Evolutionary conservation across 129 eudicot species (phyloP).

Genomic region (Ambrosia trifida): DNA sequence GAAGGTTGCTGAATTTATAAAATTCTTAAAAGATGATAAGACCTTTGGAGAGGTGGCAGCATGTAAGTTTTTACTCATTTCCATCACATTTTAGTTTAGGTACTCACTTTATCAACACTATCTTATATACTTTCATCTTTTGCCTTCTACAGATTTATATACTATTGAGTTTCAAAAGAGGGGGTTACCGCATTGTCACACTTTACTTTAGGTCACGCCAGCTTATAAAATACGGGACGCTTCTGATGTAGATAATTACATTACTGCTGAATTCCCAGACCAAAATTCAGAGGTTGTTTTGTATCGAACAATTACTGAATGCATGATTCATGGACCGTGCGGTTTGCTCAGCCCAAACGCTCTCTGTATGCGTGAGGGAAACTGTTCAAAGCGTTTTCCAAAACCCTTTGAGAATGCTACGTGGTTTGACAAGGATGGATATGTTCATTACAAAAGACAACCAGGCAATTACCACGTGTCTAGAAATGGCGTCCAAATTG

Average conservation of each 20-base stretch:
- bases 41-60: neutral
- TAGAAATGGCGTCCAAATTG: too few species aligned
- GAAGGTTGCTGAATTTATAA: neutral
- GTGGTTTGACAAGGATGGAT: neutral
- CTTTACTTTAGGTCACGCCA: neutral
- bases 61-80: neutral
- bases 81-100: neutral
- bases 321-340: conserved; percentile 17
- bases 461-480: too few species aligned
- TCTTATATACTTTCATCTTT: neutral
- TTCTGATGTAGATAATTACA: neutral
- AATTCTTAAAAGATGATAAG: neutral
- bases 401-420: neutral
- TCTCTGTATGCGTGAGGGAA: neutral
- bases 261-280: neutral
- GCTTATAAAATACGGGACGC: too few species aligned
- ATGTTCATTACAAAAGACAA: neutral
- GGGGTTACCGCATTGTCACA: neutral
- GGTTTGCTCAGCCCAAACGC: neutral
- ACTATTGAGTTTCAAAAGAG: neutral
- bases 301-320: neutral
- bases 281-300: too few species aligned
- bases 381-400: conserved; percentile 1
- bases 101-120: neutral
- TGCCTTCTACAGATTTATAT: neutral